These are phyloP conservation scores for Helotiales sp. DNA, from an alignment of 2,329 filamentous ascomycete genomes.

Conservation along the genomic window DNA sequence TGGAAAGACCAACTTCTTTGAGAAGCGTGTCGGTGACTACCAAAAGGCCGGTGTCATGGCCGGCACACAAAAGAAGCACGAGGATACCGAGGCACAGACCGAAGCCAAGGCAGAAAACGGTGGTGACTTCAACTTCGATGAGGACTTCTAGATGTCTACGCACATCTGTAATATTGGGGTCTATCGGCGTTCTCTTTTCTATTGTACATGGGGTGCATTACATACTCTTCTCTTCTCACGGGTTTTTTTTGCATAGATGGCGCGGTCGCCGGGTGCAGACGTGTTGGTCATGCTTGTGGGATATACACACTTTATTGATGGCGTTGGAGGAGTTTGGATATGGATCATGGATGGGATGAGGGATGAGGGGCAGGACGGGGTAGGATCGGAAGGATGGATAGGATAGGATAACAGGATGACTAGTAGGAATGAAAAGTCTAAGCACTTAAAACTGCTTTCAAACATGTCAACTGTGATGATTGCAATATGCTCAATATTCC, in stretches of 20 bases:
- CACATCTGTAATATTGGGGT: constrained; percentile 25
- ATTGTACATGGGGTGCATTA: constrained; percentile 35
- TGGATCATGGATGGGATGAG: constrained; percentile 27
- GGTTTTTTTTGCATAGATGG: constrained; percentile 39
- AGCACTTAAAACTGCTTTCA: neutral
- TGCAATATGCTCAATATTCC: constrained; percentile 2
- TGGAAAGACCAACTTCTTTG: constrained; percentile 99
- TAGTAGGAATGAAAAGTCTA: constrained; percentile 26
- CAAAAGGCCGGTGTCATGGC: constrained; percentile 99
- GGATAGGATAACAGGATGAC: constrained; percentile 21
- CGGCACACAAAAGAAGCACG: constrained; percentile 77
- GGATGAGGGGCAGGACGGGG: constrained; percentile 17
- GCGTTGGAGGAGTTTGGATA: constrained; percentile 37
- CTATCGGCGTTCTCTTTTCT: constrained; percentile 29
- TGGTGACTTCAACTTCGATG: constrained; percentile 90
- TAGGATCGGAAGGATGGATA: constrained; percentile 24
- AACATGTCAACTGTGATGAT: neutral
- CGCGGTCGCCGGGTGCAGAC: constrained; percentile 38
- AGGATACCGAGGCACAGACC: constrained; percentile 51
- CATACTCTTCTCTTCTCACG: constrained; percentile 29
- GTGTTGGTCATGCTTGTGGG: constrained; percentile 24
- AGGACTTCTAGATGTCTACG: constrained; percentile 79
- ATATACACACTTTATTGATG: constrained; percentile 30
- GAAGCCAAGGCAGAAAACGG: constrained; percentile 62
- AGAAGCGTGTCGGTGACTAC: constrained; percentile 99